phyloP scores from a whole-genome alignment of 257 asterid species.

The Nicotiana noctiflora region DNA sequence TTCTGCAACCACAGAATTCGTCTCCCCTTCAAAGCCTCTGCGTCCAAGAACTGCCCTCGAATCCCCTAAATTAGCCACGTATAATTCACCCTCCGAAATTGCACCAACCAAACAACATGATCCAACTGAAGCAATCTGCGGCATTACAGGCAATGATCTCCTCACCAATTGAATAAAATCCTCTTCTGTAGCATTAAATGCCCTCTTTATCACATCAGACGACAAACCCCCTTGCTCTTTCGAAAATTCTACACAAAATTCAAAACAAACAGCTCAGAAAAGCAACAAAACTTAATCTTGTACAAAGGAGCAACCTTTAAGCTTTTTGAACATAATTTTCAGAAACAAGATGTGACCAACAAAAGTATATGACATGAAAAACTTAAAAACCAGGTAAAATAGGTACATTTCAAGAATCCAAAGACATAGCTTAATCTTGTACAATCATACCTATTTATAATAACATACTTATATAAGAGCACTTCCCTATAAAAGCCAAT shows the following conservation, averaged over 20 bases:
- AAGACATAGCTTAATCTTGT: neutral
- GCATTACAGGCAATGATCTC: conserved; percentile 51
- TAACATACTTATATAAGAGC: too few species aligned
- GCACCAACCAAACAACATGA: conserved; percentile 92
- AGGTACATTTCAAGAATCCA: neutral
- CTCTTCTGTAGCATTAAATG: conserved; percentile 83
- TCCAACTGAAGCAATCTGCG: conserved; percentile 85
- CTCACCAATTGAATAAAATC: conserved; percentile 75
- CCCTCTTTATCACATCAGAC: conserved; percentile 72
- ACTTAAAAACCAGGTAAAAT: too few species aligned
- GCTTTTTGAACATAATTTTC: neutral
- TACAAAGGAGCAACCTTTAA: neutral
- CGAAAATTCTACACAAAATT: conserved; percentile 57
- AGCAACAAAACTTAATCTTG: neutral
- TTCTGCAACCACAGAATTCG: conserved; percentile 60
- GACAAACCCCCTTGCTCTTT: conserved; percentile 86
- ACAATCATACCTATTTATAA: too few species aligned
- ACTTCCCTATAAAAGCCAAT: too few species aligned
- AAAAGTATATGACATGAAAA: neutral
- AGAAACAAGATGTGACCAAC: neutral
- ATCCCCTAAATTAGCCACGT: conserved; percentile 88
- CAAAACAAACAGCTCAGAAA: neutral
- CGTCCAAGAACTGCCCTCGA: conserved; percentile 96
- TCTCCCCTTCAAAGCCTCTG: conserved; percentile 61
- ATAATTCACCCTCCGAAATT: conserved; percentile 61